Base-by-base conservation (phyloP, 345 rosid species). In the Euphorbia tirucalli region DNA sequence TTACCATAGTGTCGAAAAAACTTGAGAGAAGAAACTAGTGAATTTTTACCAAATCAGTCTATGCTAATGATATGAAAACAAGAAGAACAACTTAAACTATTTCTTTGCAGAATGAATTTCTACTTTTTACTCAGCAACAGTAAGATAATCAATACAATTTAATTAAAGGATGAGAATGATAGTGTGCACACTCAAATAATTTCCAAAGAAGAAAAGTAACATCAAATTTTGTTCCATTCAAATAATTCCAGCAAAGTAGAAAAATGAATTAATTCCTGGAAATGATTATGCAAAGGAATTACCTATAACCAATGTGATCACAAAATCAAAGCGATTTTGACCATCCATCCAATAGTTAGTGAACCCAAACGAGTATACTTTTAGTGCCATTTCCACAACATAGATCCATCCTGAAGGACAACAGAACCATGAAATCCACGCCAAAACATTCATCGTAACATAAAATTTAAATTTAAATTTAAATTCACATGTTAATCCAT, bases 301-400 rank as follows among this genome's bases (percentile, higher is more conserved):
- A 95, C 97, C 99, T 78, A 95, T 92, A 74, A 92, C 73, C 93
- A 86, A 88, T 50, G 99, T 92, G 77, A 95, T 79, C 65, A 89
- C 62, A 85, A 95, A 95, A 83, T 95, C 99, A 77, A 95, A 95
- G 68, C 91, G 89, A 75, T 95, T 95, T 82, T 90, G 91, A 70
- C 98, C 97, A 75, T 90, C 98, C 74, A 90, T 90, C 99, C 98
- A 95, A 63, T 92, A 95, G 75, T 95, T 95, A 71, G 74, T 84
- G 50, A 95, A 95, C 72, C 99, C 98, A 60, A 69, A 90, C 27
- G 99, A 77, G 80, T 89, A 95, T 54, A 92, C 80, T 80, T 95
- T 95, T 59, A 95, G 79, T 68, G 90, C 93, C 99, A 92, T 95
- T 90, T 95, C 98, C 82, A 95, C 68, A 59, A 95, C 90, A 76